phyloP scores from a whole-genome alignment of 1,284 basidiomycete species.

The Rhodotorula sp. region DNA sequence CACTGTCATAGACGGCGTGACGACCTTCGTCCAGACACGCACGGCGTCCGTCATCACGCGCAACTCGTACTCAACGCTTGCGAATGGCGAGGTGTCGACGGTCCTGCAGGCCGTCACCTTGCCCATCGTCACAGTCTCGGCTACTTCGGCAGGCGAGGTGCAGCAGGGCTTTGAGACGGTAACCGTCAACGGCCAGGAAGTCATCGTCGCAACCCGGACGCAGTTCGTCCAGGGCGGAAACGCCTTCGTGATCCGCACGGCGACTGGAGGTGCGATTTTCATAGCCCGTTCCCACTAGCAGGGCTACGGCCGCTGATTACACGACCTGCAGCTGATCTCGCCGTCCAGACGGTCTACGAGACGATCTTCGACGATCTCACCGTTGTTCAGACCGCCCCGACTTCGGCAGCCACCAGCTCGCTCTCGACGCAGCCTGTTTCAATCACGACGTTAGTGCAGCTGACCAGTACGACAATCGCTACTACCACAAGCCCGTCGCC shows the following conservation, averaged over 20 bases:
- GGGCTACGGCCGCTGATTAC: neutral
- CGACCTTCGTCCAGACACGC: conserved; percentile 10
- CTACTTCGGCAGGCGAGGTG: neutral
- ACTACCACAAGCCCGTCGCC: too few species aligned
- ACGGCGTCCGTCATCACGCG: conserved; percentile 5
- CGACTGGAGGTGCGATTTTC: neutral
- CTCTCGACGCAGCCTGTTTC: neutral
- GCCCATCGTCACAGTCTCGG: conserved; percentile 12
- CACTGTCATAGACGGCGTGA: conserved; percentile 15
- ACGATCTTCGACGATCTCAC: conserved; percentile 5
- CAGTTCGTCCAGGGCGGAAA: neutral
- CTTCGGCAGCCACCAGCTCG: neutral
- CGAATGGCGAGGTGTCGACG: conserved; percentile 10
- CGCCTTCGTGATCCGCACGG: conserved; percentile 5
- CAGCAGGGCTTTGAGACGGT: conserved; percentile 7
- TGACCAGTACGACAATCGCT: too few species aligned
- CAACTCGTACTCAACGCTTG: neutral
- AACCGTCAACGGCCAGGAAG: conserved; percentile 10
- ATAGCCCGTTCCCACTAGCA: too few species aligned
- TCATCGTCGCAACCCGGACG: conserved; percentile 6
- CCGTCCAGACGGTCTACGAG: neutral
- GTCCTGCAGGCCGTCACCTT: neutral
- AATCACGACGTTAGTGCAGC: too few species aligned
- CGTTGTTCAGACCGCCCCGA: neutral
- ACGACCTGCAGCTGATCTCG: neutral